A percentile compares a stretch with the other conserved stretches of the same genome.
phyloP scores from a whole-genome alignment of 2,329 filamentous ascomycete species.

The Gnomoniopsis sp. region DNA sequence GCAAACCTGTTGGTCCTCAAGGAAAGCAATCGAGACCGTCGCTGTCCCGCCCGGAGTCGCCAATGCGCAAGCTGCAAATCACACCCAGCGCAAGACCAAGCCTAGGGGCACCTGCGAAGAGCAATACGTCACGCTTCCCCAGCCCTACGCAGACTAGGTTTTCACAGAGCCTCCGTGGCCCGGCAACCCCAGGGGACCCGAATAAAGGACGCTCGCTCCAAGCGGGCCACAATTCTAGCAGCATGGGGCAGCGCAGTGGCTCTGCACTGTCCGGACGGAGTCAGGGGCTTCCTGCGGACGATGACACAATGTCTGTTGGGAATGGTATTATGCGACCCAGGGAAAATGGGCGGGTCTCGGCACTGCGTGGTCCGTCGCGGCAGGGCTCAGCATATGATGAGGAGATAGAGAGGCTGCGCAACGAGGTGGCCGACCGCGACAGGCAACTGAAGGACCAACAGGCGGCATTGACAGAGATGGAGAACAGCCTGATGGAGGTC shows the following conservation, averaged over 20 bases:
- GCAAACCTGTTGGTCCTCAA: conserved; percentile 78
- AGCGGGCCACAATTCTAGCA: conserved; percentile 46
- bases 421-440: conserved; percentile 79
- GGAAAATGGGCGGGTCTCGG: conserved; percentile 34
- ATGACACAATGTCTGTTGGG: conserved; percentile 53
- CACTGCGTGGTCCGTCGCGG: conserved; percentile 51
- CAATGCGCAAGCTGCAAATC: conserved; percentile 66
- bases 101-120: conserved; percentile 50
- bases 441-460: conserved; percentile 87
- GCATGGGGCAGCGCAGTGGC: conserved; percentile 54
- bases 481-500: conserved; percentile 78
- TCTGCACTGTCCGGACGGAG: conserved; percentile 53
- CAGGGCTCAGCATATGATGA: conserved; percentile 55
- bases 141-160: conserved; percentile 62
- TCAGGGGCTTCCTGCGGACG: conserved; percentile 47
- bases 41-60: conserved; percentile 84
- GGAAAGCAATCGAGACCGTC: conserved; percentile 73
- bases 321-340: conserved; percentile 47
- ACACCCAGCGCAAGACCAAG: conserved; percentile 57
- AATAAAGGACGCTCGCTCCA: conserved; percentile 48
- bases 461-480: conserved; percentile 81
- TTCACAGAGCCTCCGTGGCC: conserved; percentile 59
- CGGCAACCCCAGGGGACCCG: conserved; percentile 52
- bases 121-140: conserved; percentile 55
- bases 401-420: conserved; percentile 69